Conservation (phyloP, 148 eudicot species). For the Simmondsia chinensis region DNA sequence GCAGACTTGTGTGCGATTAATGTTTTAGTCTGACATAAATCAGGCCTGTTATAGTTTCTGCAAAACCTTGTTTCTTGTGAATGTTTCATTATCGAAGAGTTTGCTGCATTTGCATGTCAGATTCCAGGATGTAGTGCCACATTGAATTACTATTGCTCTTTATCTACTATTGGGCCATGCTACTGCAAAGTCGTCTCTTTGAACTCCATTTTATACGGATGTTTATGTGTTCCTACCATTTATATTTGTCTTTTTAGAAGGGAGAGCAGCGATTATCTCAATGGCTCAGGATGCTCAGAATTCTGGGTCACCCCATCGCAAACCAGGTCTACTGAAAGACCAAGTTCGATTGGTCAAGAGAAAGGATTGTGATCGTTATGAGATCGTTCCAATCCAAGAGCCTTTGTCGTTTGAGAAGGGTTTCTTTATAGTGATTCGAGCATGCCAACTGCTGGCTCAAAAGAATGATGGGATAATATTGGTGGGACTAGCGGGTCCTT, state of each 20-base stretch:
- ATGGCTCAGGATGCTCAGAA: conserved; percentile 45
- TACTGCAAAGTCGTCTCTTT: too few species aligned
- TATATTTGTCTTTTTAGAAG: conserved; percentile 3
- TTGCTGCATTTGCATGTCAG: too few species aligned
- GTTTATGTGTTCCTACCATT: neutral
- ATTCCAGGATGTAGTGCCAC: too few species aligned
- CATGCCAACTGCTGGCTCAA: conserved; percentile 81
- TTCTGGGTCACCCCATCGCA: conserved; percentile 34
- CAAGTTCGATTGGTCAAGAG: conserved; percentile 73
- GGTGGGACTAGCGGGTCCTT: conserved; percentile 89
- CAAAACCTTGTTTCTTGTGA: too few species aligned
- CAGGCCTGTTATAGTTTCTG: too few species aligned
- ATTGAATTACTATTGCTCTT: too few species aligned
- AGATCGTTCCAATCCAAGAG: conserved; percentile 62
- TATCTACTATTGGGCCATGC: too few species aligned
- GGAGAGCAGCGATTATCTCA: conserved; percentile 11
- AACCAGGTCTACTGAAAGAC: conserved; percentile 67
- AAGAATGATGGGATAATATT: conserved; percentile 77
- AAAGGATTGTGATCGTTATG: conserved; percentile 58
- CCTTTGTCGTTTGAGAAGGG: conserved; percentile 85
- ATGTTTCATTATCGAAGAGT: too few species aligned
- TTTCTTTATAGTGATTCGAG: conserved; percentile 78
- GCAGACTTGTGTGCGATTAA: too few species aligned
- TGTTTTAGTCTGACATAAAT: too few species aligned
- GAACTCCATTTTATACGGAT: neutral